Evolutionary conservation across 1,284 basidiomycete species (phyloP).

Genomic region (Coniferiporia sulphurascens): DNA sequence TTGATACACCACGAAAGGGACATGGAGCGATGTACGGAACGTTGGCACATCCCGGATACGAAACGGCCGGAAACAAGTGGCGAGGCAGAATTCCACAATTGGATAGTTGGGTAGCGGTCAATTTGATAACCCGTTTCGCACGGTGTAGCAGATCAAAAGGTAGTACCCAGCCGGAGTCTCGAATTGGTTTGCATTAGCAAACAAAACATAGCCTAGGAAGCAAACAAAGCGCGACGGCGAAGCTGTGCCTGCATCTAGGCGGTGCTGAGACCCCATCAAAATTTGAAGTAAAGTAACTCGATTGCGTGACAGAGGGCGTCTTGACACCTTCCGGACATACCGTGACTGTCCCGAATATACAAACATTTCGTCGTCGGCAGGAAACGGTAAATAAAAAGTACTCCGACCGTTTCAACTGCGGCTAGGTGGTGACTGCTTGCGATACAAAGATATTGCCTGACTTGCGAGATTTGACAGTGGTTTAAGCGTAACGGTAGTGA

Average conservation of each 20-base stretch:
- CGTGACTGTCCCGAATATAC: neutral
- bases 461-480: neutral
- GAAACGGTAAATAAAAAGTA: neutral
- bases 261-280: conserved; percentile 13
- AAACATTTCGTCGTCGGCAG: neutral
- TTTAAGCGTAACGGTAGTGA: neutral
- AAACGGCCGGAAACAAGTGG: conserved; percentile 12
- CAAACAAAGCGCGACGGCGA: conserved; percentile 6
- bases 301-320: neutral
- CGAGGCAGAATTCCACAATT: conserved; percentile 4
- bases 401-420: neutral
- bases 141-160: neutral
- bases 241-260: conserved; percentile 10
- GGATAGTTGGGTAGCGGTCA: conserved; percentile 1
- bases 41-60: neutral
- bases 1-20: neutral
- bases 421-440: neutral
- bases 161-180: neutral
- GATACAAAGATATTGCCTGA: neutral
- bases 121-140: conserved; percentile 3
- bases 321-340: neutral
- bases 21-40: neutral
- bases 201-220: neutral
- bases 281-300: neutral
- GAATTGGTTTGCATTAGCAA: neutral